phyloP scores from a whole-genome alignment of 805 yeast genomes.

The Millerozyma miso region DNA sequence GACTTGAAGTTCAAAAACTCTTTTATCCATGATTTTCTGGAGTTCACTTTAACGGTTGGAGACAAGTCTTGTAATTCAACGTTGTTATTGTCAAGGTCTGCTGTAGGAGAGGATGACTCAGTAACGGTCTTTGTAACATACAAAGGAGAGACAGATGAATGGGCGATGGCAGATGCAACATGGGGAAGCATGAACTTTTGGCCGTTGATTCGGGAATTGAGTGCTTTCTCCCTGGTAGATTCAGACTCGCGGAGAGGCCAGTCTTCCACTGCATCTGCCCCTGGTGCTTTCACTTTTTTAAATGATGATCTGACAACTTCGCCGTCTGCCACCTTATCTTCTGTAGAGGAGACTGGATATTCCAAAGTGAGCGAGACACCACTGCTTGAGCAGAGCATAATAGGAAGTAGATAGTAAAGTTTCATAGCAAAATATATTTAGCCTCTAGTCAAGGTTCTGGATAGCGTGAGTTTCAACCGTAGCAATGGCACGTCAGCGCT shows the following conservation, averaged over 20 bases:
- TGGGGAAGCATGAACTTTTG: not conserved
- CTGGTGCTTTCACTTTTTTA: not conserved
- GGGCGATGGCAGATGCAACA: not conserved
- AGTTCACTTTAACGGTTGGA: conserved; percentile 1
- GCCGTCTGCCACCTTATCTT: not conserved
- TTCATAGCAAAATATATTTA: not conserved
- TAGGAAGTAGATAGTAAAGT: not conserved
- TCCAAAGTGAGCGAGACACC: not conserved
- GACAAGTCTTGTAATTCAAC: not conserved
- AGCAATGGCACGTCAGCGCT: too few species aligned
- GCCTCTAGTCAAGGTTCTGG: not conserved
- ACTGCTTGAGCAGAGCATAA: not conserved
- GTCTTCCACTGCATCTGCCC: not conserved
- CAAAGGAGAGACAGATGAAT: not conserved
- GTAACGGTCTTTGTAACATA: conserved; percentile 1
- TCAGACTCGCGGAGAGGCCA: not conserved
- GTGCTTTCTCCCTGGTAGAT: not conserved
- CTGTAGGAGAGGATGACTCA: not conserved
- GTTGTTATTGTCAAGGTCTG: not conserved
- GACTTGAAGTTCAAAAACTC: conserved; percentile 18
- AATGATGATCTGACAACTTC: not conserved
- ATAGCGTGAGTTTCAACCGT: too few species aligned
- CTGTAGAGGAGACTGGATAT: not conserved
- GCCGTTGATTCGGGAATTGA: not conserved
- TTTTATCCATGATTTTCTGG: conserved; percentile 21